phyloP scores from a whole-genome alignment of 805 yeast species.

The Hanseniaspora mollemarum region DNA sequence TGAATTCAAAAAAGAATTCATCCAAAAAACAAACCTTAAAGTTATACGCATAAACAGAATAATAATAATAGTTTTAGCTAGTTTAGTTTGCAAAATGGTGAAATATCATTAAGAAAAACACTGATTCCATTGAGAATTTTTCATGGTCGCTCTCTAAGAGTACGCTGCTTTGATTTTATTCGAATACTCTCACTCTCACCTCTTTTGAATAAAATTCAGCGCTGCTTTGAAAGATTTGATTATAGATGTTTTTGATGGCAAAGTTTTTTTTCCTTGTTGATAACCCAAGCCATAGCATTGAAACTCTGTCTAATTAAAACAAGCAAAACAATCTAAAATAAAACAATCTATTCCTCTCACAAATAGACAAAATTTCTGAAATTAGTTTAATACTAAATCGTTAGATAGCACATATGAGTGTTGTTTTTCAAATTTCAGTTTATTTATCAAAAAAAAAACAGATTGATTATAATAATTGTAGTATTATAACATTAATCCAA shows the following conservation, averaged over 20 bases:
- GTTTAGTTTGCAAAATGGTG: neutral
- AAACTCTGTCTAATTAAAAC: neutral
- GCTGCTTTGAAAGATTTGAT: too few relatives aligned
- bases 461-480: neutral
- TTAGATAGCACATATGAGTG: neutral
- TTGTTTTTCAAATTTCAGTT: neutral
- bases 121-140: too few relatives aligned
- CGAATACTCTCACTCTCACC: neutral
- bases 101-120: neutral
- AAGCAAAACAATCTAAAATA: neutral
- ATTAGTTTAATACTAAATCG: neutral
- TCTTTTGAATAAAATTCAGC: neutral
- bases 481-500: neutral
- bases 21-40: neutral
- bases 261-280: too few relatives aligned
- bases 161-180: neutral
- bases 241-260: too few relatives aligned
- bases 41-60: neutral
- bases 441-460: neutral
- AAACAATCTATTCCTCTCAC: conserved; percentile 1
- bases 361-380: neutral
- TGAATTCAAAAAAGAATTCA: neutral
- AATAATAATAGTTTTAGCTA: neutral
- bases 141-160: too few relatives aligned
- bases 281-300: neutral